A percentile compares a stretch with the other conserved stretches of the same genome.
phyloP scores from a whole-genome alignment of 1,139 yeast species.

The Yamadazyma mexicana region DNA sequence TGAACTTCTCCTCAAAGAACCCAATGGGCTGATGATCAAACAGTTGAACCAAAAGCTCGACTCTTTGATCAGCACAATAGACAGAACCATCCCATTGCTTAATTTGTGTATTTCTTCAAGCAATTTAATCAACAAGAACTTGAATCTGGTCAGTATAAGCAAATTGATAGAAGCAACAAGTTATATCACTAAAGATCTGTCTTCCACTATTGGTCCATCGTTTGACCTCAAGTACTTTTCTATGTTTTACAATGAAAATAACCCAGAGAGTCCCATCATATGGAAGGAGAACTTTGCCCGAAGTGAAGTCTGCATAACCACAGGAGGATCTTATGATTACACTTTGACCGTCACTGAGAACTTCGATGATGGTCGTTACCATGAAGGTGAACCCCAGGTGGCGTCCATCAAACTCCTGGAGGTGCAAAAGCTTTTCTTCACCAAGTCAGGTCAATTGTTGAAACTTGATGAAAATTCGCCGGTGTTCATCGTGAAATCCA shows the following conservation, averaged over 20 bases:
- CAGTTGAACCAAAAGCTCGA: slow-evolving; percentile 53
- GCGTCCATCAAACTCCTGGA: slow-evolving; percentile 39
- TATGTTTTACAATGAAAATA: slow-evolving; percentile 59
- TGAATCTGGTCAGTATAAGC: slow-evolving; percentile 47
- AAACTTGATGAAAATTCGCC: slow-evolving; percentile 66
- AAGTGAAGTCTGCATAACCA: slow-evolving; percentile 46
- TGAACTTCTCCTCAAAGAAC: slow-evolving; percentile 39
- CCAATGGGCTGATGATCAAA: slow-evolving; percentile 36
- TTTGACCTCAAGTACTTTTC: slow-evolving; percentile 63
- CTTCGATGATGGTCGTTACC: slow-evolving; percentile 75
- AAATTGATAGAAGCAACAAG: slow-evolving; percentile 57
- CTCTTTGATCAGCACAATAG: slow-evolving; percentile 52
- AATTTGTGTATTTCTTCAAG: slow-evolving; percentile 68
- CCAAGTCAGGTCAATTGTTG: slow-evolving; percentile 69
- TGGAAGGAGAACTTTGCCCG: slow-evolving; percentile 79
- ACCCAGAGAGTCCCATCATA: slow-evolving; percentile 39
- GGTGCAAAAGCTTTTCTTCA: slow-evolving; percentile 61
- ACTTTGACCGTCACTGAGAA: slow-evolving; percentile 53
- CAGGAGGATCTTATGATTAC: slow-evolving; percentile 29
- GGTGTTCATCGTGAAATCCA: slow-evolving; percentile 59
- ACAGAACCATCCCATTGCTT: slow-evolving; percentile 69
- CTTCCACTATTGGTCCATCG: slow-evolving; percentile 52
- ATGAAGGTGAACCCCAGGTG: slow-evolving; percentile 50
- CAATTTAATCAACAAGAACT: slow-evolving; percentile 57
- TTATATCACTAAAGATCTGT: slow-evolving; percentile 25